Evolutionary conservation across 106 monocot genomes (phyloP).

Genomic region (Acorus gramineus): DNA sequence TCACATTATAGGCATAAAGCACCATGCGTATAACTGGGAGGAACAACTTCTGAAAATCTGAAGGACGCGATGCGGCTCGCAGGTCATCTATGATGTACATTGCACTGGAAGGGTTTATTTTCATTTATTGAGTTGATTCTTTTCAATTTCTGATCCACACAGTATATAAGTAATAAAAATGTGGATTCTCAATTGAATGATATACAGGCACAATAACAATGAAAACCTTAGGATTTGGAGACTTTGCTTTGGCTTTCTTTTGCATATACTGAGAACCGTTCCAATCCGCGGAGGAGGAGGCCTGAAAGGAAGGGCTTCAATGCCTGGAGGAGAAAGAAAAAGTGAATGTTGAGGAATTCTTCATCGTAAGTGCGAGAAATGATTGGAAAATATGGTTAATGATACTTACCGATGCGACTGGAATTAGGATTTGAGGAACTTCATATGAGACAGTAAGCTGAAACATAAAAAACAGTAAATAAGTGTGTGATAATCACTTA

Average conservation of each 20-base stretch:
- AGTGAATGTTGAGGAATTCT: background rate
- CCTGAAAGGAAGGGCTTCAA: slow-evolving; percentile 69
- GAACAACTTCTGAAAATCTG: too few relatives aligned
- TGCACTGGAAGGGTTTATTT: too few relatives aligned
- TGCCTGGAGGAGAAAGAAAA: slow-evolving; percentile 39
- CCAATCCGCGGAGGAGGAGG: slow-evolving; percentile 55
- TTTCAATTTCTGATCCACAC: too few relatives aligned
- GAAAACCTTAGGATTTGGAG: slow-evolving; percentile 13
- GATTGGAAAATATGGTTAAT: background rate
- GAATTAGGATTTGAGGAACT: slow-evolving; percentile 49
- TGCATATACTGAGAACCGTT: slow-evolving; percentile 41
- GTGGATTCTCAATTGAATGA: too few relatives aligned
- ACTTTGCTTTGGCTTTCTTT: slow-evolving; percentile 26
- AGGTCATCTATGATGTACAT: too few relatives aligned
- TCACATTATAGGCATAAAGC: too few relatives aligned
- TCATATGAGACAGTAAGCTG: slow-evolving; percentile 72
- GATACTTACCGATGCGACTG: slow-evolving; percentile 56
- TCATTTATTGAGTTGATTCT: too few relatives aligned
- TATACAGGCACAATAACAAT: too few relatives aligned
- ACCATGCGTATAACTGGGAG: too few relatives aligned
- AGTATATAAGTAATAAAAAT: too few relatives aligned
- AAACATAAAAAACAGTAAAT: background rate
- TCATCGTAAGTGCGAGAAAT: background rate
- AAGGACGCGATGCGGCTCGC: too few relatives aligned
- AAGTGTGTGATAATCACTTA: background rate